phyloP scores from a whole-genome alignment of 192 early-diverging fungal genomes.

The Pilaira anomala region DNA sequence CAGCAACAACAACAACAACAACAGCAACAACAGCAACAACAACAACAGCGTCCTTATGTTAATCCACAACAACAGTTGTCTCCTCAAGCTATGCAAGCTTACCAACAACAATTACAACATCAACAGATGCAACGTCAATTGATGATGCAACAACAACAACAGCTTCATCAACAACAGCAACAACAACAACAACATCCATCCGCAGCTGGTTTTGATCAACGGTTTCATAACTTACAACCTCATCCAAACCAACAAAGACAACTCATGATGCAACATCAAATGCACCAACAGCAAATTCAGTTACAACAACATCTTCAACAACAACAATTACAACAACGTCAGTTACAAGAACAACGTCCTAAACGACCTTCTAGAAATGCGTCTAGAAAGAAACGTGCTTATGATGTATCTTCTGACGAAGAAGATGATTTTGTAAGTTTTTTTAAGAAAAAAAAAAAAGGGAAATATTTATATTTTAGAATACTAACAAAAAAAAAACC shows the following conservation, averaged over 20 bases:
- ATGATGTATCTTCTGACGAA: conserved; percentile 30
- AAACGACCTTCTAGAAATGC: conserved; percentile 22
- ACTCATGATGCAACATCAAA: background rate
- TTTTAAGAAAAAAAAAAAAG: too few species aligned
- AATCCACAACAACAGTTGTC: conserved; percentile 5
- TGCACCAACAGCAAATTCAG: conserved; percentile 3
- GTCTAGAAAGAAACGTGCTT: conserved; percentile 24
- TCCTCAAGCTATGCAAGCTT: conserved; percentile 4
- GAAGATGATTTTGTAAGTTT: conserved; percentile 26
- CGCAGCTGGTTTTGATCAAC: too few species aligned
- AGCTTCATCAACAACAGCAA: too few species aligned
- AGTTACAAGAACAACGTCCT: background rate
- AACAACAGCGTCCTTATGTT: background rate
- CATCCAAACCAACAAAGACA: too few species aligned
- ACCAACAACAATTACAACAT: conserved; percentile 3
- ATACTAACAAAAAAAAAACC: background rate
- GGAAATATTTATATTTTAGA: background rate
- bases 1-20: background rate
- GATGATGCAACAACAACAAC: too few species aligned
- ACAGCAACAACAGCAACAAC: background rate
- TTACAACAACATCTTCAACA: conserved; percentile 13
- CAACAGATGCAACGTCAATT: background rate
- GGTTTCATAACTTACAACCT: too few species aligned
- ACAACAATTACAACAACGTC: background rate
- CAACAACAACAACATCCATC: too few species aligned